Conservation (phyloP, 73 alveolate species). For the Paramecium biaurelia region DNA sequence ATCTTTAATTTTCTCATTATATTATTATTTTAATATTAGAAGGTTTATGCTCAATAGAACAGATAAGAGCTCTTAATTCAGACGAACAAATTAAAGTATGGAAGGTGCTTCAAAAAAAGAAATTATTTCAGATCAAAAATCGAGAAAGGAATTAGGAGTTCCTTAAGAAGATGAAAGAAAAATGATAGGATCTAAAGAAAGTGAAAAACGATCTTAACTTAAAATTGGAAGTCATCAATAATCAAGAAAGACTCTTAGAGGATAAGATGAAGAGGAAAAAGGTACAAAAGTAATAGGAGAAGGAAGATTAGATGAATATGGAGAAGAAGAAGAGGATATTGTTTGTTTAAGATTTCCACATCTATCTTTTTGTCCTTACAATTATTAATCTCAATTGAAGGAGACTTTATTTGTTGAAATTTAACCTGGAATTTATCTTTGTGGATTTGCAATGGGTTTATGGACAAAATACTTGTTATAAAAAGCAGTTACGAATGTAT, state of each 20-base stretch:
- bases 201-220: neutral
- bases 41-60: neutral
- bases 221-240: constrained; percentile 33
- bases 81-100: neutral
- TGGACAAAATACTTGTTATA: constrained; percentile 76
- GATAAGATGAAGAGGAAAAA: neutral
- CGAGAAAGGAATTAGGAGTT: neutral
- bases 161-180: neutral
- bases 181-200: constrained; percentile 7
- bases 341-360: constrained; percentile 92
- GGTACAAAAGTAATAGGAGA: constrained; percentile 53
- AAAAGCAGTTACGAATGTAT: constrained; percentile 80
- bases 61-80: neutral
- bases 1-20: neutral
- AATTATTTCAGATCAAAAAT: neutral
- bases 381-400: constrained; percentile 65
- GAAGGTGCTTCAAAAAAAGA: constrained; percentile 4
- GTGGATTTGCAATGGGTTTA: constrained; percentile 66
- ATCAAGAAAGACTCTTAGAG: constrained; percentile 62
- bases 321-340: constrained; percentile 89
- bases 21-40: neutral
- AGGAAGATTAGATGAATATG: constrained; percentile 71
- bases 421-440: constrained; percentile 56
- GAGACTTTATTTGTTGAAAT: constrained; percentile 61
- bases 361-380: constrained; percentile 87